Evolutionary conservation across 495 filamentous ascomycete species (phyloP).

Genomic region (Neurospora sp.): DNA sequence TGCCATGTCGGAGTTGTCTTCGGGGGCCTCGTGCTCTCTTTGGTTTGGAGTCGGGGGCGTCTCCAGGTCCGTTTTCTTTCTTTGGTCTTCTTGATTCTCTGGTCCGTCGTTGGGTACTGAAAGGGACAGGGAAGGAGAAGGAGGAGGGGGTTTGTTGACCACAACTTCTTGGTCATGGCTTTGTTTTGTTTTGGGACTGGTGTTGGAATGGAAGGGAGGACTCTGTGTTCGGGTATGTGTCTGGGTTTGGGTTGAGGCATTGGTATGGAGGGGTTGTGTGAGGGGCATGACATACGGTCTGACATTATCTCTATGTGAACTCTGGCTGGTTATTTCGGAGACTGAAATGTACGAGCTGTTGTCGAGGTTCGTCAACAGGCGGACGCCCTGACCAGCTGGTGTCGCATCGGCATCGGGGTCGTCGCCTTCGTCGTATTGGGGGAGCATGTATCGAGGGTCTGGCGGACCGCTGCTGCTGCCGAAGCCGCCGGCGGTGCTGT

Average conservation of each 20-base stretch:
- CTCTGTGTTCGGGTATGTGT: background rate
- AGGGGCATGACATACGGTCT: constrained; percentile 35
- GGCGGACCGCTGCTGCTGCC: constrained; percentile 14
- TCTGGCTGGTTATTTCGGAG: background rate
- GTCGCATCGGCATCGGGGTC: constrained; percentile 26
- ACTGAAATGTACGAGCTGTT: background rate
- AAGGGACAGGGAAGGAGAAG: background rate
- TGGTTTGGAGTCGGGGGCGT: background rate
- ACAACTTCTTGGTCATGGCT: background rate
- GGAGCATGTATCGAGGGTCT: constrained; percentile 33
- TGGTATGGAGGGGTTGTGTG: constrained; percentile 1
- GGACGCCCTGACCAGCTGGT: constrained; percentile 27
- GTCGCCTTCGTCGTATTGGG: constrained; percentile 39
- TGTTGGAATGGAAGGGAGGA: background rate
- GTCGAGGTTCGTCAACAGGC: constrained; percentile 33
- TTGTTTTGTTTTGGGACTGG: background rate
- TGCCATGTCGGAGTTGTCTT: background rate
- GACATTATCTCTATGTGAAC: background rate
- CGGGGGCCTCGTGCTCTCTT: background rate
- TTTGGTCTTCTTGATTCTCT: background rate
- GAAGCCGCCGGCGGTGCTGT: background rate
- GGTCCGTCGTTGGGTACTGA: background rate
- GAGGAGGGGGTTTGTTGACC: background rate
- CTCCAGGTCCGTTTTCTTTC: background rate
- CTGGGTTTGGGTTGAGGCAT: background rate